Conservation (phyloP, 2,329 filamentous ascomycete species). For the Mycocentrospora acerina region DNA sequence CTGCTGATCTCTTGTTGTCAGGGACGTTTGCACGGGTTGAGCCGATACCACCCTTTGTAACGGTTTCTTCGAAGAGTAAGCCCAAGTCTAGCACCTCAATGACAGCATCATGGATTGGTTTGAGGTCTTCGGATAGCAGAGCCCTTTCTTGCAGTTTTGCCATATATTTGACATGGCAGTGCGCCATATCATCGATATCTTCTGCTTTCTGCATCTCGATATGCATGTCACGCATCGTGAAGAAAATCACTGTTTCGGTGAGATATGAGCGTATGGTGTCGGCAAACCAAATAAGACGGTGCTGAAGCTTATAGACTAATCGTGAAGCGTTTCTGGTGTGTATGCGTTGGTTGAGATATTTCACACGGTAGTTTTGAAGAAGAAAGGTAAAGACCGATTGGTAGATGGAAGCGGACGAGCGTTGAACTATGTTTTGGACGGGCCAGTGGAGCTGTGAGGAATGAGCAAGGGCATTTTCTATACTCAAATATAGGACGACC, state of each 20-base stretch:
- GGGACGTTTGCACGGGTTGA: not conserved
- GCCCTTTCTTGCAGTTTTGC: constrained; percentile 66
- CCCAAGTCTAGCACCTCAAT: constrained; percentile 76
- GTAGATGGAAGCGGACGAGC: constrained; percentile 65
- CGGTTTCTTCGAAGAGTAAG: constrained; percentile 65
- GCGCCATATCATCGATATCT: constrained; percentile 81
- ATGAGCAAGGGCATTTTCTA: not conserved
- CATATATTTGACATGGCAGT: constrained; percentile 65
- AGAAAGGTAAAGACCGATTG: constrained; percentile 73
- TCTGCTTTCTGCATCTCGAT: constrained; percentile 59
- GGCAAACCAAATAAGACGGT: constrained; percentile 75
- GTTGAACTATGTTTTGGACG: constrained; percentile 70
- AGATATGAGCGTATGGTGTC: constrained; percentile 75
- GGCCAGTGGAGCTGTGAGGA: constrained; percentile 53
- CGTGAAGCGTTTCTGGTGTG: constrained; percentile 7
- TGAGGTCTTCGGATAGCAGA: constrained; percentile 67
- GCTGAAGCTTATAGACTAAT: constrained; percentile 58
- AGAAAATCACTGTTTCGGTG: constrained; percentile 68
- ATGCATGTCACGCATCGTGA: constrained; percentile 59
- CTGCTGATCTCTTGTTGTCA: not conserved
- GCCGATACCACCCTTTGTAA: constrained; percentile 34
- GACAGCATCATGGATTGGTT: constrained; percentile 70
- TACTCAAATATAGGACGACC: constrained; percentile 23
- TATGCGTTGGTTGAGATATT: constrained; percentile 63
- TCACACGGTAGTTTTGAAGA: constrained; percentile 73